These are phyloP conservation scores for Pichia sp. DNA, from an alignment of 1,139 yeast genomes.

Conservation along the genomic window DNA sequence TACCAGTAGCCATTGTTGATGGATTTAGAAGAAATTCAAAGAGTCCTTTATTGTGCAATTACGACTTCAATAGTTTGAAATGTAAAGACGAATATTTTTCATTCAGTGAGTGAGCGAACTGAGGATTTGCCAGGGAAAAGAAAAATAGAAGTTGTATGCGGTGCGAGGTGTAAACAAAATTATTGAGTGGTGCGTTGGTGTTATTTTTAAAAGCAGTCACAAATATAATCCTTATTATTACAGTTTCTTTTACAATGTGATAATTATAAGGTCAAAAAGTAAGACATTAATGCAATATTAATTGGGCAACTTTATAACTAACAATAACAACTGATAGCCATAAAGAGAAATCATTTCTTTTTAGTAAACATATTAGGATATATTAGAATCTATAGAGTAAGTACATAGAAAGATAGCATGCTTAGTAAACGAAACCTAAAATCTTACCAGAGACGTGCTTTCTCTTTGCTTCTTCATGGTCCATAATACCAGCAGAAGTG, in stretches of 20 bases:
- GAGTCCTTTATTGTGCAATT: too few species aligned
- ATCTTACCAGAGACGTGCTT: constrained; percentile 99
- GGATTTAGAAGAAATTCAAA: constrained; percentile 1
- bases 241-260: neutral
- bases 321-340: too few species aligned
- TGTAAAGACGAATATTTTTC: neutral
- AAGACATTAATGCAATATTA: too few species aligned
- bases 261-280: too few species aligned
- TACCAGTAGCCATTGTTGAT: constrained; percentile 28
- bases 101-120: neutral
- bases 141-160: constrained; percentile 1
- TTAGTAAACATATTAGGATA: neutral
- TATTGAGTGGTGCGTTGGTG: constrained; percentile 4
- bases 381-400: neutral
- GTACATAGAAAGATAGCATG: neutral
- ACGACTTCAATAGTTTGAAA: neutral
- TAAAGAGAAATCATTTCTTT: too few species aligned
- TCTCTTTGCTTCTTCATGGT: constrained; percentile 99
- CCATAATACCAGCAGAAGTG: constrained; percentile 99
- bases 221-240: neutral
- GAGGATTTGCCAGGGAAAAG: neutral
- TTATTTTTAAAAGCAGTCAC: neutral
- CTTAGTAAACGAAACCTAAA: constrained; percentile 92
- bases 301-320: too few species aligned
- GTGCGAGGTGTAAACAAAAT: neutral